Evolutionary conservation across 2,329 filamentous ascomycete genomes (phyloP), one percentile per base, ranked within the genome.

Genomic region (Colletotrichum sidae): DNA sequence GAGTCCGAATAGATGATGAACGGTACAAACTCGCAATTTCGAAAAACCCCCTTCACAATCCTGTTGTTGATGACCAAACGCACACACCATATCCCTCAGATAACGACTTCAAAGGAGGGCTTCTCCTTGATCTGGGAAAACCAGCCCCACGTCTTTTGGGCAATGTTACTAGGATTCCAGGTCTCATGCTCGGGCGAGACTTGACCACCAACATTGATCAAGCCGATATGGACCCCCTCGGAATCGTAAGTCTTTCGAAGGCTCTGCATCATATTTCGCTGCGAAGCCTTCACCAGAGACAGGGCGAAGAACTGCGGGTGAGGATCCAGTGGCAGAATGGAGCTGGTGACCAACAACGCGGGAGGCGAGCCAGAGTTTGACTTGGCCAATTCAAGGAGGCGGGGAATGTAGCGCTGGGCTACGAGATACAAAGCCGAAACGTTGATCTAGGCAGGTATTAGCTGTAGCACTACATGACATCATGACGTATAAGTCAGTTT

Each of bases 241-340:
- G 68, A 25, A 0, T 55, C 67, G 59, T 80, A 84, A 8, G 78
- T 77, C 59, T 75, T 73, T 25, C 75, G 69, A 68, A 86, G 72
- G 13, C 76, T 81, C 61, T 82, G 73, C 9, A 84, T 76, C 69
- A 86, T 71, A 46, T 83, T 85, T 15, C 80, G 73, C 74, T 87
- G 84, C 0, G 83, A 78, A 1, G 83, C 81, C 69, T 87, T 87
- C 49, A 77, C 78, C 57, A 85, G 74, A 2, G 81, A 84, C 6
- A 86, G 73, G 0, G 81, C 81, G 17, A 87, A 82, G 0, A 85
- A 73, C 33, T 79, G 72, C 4, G 82, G 80, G 2, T 80, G 70
- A 0, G 84, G 84, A 34, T 82, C 74, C 64, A 78, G 78, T 17
- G 81, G 83, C 11, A 86, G 76, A 49, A 78, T 72, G 33, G 80